Percentiles rank a stretch among this genome's conserved stretches.
These are phyloP conservation scores for Alternaria incomplexa DNA, from an alignment of 2,329 filamentous ascomycete genomes.

Conservation along the genomic window DNA sequence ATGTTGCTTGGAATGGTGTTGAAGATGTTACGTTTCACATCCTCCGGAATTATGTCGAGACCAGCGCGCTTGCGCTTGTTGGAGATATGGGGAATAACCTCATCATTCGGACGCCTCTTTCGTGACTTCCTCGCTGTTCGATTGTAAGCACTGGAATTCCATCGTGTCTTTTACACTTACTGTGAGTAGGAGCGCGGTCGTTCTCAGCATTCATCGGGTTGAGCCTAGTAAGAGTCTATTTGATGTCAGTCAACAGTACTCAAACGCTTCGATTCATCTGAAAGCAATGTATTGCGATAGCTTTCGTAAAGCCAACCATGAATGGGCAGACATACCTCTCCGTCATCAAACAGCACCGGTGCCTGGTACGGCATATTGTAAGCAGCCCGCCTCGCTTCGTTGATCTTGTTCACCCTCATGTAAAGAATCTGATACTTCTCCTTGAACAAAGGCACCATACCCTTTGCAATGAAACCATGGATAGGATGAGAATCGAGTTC, in stretches of 20 bases:
- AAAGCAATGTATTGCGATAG: neutral
- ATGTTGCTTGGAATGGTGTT: slow-evolving; percentile 26
- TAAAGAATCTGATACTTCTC: slow-evolving; percentile 33
- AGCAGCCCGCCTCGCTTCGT: slow-evolving; percentile 28
- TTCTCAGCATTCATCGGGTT: slow-evolving; percentile 7
- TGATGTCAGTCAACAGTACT: neutral
- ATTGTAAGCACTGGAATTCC: neutral
- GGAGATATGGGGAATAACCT: slow-evolving; percentile 25
- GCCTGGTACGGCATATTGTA: slow-evolving; percentile 23
- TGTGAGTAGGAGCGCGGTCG: neutral
- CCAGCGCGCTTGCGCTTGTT: slow-evolving; percentile 35
- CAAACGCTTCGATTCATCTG: neutral
- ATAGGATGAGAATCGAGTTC: slow-evolving; percentile 27
- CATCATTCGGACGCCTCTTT: slow-evolving; percentile 17
- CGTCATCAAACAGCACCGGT: slow-evolving; percentile 17
- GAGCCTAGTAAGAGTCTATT: slow-evolving; percentile 25
- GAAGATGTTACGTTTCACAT: slow-evolving; percentile 30
- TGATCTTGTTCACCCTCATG: slow-evolving; percentile 27
- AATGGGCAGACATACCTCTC: slow-evolving; percentile 27
- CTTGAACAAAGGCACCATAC: slow-evolving; percentile 31
- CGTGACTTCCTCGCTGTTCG: neutral
- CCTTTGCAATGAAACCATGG: slow-evolving; percentile 30
- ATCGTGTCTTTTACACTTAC: slow-evolving; percentile 1
- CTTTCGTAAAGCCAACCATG: neutral
- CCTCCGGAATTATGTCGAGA: slow-evolving; percentile 29